phyloP scores from a whole-genome alignment of 108 stramenopile genomes.

The Nitzschia putrida region DNA sequence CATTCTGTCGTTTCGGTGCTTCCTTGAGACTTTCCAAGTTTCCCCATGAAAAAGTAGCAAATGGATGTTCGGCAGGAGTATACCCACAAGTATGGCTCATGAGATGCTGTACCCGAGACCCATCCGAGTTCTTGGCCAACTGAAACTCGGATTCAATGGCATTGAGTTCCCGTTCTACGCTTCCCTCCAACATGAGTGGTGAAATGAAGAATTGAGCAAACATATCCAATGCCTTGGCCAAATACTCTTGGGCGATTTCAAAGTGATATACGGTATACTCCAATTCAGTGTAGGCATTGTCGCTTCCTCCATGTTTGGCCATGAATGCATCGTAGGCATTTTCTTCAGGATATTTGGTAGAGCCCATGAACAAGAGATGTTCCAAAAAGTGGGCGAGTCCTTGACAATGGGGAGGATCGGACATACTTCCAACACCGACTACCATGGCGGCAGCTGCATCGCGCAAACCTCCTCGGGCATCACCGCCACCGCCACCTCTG shows the following conservation, averaged over 20 bases:
- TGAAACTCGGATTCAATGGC: constrained; percentile 97
- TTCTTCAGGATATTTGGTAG: constrained; percentile 88
- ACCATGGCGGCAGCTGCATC: constrained; percentile 91
- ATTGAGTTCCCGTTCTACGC: constrained; percentile 90
- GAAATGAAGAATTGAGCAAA: constrained; percentile 92
- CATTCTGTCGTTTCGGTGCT: constrained; percentile 53
- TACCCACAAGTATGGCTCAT: constrained; percentile 69
- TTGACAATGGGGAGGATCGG: constrained; percentile 87
- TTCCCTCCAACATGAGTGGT: constrained; percentile 82
- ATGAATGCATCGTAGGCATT: constrained; percentile 86
- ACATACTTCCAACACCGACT: constrained; percentile 90
- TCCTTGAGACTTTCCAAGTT: constrained; percentile 62
- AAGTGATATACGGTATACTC: constrained; percentile 94
- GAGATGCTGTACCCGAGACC: constrained; percentile 68
- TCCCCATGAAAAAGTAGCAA: constrained; percentile 82
- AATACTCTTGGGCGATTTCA: constrained; percentile 82
- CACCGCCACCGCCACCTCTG: constrained; percentile 43
- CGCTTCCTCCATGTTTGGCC: constrained; percentile 85
- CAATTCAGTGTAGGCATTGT: constrained; percentile 95
- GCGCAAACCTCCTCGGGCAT: constrained; percentile 52
- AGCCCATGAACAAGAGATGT: constrained; percentile 96
- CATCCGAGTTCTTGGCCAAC: constrained; percentile 79
- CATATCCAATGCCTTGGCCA: constrained; percentile 90
- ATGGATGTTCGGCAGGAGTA: constrained; percentile 52
- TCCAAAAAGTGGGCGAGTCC: constrained; percentile 95